These are phyloP conservation scores for Botrytis fragariae DNA, from an alignment of 2,329 filamentous ascomycete species.

Conservation along the genomic window DNA sequence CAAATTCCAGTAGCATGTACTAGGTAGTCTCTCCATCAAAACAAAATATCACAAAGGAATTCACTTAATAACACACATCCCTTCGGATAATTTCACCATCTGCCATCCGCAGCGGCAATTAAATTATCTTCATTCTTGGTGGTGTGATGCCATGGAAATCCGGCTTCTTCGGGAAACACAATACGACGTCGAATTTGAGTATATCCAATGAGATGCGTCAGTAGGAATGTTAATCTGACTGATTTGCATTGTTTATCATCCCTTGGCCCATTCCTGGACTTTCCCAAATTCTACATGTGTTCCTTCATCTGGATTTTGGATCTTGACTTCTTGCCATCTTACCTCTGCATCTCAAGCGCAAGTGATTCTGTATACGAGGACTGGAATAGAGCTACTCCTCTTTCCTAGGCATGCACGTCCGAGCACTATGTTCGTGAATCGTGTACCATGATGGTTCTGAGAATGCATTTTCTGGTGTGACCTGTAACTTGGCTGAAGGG, in stretches of 20 bases:
- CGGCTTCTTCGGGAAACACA: constrained; percentile 7
- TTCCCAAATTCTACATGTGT: not conserved
- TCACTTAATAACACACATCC: not conserved
- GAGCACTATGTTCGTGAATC: not conserved
- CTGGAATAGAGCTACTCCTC: not conserved
- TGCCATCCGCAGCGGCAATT: not conserved
- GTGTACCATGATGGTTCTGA: not conserved
- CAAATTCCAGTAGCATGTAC: not conserved
- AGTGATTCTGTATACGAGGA: not conserved
- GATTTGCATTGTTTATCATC: not conserved
- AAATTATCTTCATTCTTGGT: constrained; percentile 4
- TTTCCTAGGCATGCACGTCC: not conserved
- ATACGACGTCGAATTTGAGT: not conserved
- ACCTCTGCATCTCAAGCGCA: not conserved
- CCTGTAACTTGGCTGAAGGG: not conserved
- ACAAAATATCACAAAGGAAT: not conserved
- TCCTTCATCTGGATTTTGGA: not conserved
- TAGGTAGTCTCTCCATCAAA: not conserved
- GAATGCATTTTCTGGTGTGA: not conserved
- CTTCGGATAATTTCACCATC: not conserved
- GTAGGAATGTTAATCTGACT: constrained; percentile 3
- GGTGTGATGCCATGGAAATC: not conserved
- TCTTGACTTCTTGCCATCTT: constrained; percentile 1
- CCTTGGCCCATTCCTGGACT: not conserved
- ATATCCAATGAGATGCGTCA: not conserved